Conservation (phyloP, 805 yeast genomes). For the Saccharomycopsis schoenii region DNA sequence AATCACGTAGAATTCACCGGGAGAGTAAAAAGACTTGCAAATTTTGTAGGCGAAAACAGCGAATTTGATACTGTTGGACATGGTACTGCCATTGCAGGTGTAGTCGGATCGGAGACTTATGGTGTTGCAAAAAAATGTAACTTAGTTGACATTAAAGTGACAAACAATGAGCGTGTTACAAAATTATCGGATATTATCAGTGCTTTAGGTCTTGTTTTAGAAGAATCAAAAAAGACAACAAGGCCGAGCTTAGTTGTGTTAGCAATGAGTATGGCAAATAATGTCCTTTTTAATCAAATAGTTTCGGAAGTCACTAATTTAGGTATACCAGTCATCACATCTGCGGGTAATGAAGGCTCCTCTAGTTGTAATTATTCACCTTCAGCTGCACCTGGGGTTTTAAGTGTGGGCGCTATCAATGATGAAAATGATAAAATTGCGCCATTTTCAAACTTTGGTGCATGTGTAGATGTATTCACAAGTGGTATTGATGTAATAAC, state of each 20-base stretch:
- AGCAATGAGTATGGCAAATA: constrained; percentile 24
- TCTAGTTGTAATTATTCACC: constrained; percentile 40
- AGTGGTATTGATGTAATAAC: constrained; percentile 40
- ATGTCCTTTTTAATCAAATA: constrained; percentile 35
- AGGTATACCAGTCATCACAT: constrained; percentile 37
- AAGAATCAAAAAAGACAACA: constrained; percentile 23
- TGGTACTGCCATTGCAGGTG: constrained; percentile 43
- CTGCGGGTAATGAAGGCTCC: constrained; percentile 40
- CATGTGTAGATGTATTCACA: constrained; percentile 43
- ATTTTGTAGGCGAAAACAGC: constrained; percentile 32
- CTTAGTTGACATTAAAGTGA: constrained; percentile 35
- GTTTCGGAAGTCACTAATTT: constrained; percentile 27
- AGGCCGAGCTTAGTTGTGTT: constrained; percentile 32
- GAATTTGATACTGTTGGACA: constrained; percentile 26
- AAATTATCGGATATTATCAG: constrained; percentile 27
- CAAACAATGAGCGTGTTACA: constrained; percentile 30
- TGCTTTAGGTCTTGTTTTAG: constrained; percentile 25
- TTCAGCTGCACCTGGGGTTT: constrained; percentile 31
- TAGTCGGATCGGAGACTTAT: constrained; percentile 39
- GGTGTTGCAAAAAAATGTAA: constrained; percentile 43
- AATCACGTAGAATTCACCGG: constrained; percentile 49
- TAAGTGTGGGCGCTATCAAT: constrained; percentile 35
- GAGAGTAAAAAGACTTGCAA: constrained; percentile 37
- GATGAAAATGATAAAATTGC: constrained; percentile 27
- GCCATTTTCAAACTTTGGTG: constrained; percentile 37